A percentile compares a stretch with the other conserved stretches of the same genome.
Conservation (phyloP, 2,329 filamentous ascomycete species). For the Paraconiothyrium brasiliense region DNA sequence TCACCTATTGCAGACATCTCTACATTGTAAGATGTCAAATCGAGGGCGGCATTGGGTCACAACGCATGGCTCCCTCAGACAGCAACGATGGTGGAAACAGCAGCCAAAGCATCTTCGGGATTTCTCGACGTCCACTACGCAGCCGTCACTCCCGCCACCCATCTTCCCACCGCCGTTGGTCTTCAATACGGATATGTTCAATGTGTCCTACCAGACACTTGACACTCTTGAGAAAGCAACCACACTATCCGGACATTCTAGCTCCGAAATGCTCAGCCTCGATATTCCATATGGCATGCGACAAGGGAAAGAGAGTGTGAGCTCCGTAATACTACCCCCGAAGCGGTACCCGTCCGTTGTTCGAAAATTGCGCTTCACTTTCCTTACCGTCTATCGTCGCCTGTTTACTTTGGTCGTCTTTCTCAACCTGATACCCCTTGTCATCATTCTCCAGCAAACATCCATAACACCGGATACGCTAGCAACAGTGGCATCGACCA, state of each 20-base stretch:
- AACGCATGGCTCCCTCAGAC: neutral
- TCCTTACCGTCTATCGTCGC: constrained; percentile 49
- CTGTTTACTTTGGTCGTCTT: constrained; percentile 55
- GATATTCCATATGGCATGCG: neutral
- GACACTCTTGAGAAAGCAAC: constrained; percentile 30
- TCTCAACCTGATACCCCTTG: constrained; percentile 46
- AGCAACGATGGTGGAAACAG: neutral
- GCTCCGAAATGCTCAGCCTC: constrained; percentile 14
- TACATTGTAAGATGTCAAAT: neutral
- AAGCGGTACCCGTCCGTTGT: constrained; percentile 25
- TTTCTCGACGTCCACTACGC: neutral
- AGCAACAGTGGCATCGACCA: constrained; percentile 43
- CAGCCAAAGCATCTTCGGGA: neutral
- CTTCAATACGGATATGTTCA: constrained; percentile 22
- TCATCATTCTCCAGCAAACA: constrained; percentile 22
- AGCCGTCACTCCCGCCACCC: constrained; percentile 6
- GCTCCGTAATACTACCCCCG: constrained; percentile 8
- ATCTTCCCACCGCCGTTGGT: constrained; percentile 20
- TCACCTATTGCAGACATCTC: neutral
- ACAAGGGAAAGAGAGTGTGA: neutral
- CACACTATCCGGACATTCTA: constrained; percentile 8
- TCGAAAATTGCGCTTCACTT: constrained; percentile 27
- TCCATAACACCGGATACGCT: constrained; percentile 24
- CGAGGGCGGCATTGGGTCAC: no score
- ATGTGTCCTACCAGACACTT: constrained; percentile 18